A percentile compares a stretch with the other conserved stretches of the same genome.
Conservation (phyloP, 768 basidiomycete species). For the Holtermannia corniformis region DNA sequence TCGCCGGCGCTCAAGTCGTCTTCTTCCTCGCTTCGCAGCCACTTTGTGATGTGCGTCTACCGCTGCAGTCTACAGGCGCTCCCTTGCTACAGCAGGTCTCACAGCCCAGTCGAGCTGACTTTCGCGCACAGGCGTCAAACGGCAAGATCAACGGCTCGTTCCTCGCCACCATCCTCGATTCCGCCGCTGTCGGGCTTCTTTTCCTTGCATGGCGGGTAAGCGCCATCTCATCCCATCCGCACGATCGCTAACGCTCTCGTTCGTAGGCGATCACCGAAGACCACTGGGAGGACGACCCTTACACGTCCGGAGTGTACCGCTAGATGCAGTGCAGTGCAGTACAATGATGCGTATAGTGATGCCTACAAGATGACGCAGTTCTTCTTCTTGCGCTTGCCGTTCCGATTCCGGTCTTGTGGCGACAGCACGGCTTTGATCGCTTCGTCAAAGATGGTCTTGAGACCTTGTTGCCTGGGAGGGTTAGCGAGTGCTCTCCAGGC, state of each 20-base stretch:
- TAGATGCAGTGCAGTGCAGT: neutral
- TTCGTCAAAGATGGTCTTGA: conserved; percentile 43
- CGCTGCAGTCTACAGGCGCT: neutral
- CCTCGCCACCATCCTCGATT: conserved; percentile 73
- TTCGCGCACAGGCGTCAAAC: conserved; percentile 44
- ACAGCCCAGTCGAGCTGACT: conserved; percentile 2
- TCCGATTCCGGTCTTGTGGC: neutral
- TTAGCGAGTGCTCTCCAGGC: too few relatives aligned
- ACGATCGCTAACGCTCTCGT: neutral
- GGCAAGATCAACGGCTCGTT: conserved; percentile 76
- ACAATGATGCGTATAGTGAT: neutral
- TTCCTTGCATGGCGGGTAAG: conserved; percentile 74
- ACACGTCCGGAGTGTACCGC: neutral
- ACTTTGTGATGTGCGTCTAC: conserved; percentile 55
- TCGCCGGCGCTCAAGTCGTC: conserved; percentile 68
- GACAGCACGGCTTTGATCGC: conserved; percentile 37
- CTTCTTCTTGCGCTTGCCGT: neutral
- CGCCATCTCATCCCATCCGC: neutral
- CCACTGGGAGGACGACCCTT: conserved; percentile 36
- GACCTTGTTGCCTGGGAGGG: conserved; percentile 39
- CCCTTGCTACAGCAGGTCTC: too few relatives aligned
- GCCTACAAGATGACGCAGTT: neutral
- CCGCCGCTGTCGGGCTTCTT: conserved; percentile 57
- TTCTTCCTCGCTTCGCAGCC: conserved; percentile 71
- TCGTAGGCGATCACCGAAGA: conserved; percentile 69